Evolutionary conservation across 371 early-diverging fungal genomes (phyloP), one percentile per base, ranked within the genome.

Genomic region (Mortierella sp.): DNA sequence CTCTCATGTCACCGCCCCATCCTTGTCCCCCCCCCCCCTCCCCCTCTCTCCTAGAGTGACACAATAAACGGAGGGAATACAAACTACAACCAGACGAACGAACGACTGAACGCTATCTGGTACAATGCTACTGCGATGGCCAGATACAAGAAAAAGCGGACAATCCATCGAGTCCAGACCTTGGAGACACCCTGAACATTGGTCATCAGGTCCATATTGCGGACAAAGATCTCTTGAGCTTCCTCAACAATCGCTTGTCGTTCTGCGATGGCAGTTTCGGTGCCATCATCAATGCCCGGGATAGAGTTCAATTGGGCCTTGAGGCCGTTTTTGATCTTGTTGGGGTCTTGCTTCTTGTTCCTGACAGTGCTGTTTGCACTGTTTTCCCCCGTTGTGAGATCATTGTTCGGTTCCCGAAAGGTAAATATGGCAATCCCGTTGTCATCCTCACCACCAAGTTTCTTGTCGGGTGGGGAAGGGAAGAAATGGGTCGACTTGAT

Each of bases 401-500:
- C 23, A 24, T 24, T 2, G 49, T 9, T 39, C 21, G n/a, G 47
- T 23, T 70, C 71, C 0, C 67, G 72, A 38, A 72, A 72, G 3
- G 72, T 58, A 45, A 72, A 72, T 49, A 72, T 67, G 27, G 72
- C 72, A 46, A 72, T 72, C 7, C 72, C 67, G 30, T 48, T 57
- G 38, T 72, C 72, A 3, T 67, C 42, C 26, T 62, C 72, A 8
- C 72, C 72, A 1, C 72, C 72, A 14, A 72, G 46, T 42, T 61
- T 56, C 39, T 67, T 67, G 1, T 67, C 24, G 12, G 72, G 72
- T n/a, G 72, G 72, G 0, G 72, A 72, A 12, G 72, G 72, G 60
- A 67, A 72, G 23, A 72, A 72, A 13, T 59, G 31, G 14, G 67
- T 59, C 21, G 72, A 50, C 49, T 61, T 61, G 21, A 72, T 19